Percentiles rank a stretch among this genome's conserved stretches.
phyloP scores from a whole-genome alignment of 371 early-diverging fungal species.

The Zychaea mexicana region DNA sequence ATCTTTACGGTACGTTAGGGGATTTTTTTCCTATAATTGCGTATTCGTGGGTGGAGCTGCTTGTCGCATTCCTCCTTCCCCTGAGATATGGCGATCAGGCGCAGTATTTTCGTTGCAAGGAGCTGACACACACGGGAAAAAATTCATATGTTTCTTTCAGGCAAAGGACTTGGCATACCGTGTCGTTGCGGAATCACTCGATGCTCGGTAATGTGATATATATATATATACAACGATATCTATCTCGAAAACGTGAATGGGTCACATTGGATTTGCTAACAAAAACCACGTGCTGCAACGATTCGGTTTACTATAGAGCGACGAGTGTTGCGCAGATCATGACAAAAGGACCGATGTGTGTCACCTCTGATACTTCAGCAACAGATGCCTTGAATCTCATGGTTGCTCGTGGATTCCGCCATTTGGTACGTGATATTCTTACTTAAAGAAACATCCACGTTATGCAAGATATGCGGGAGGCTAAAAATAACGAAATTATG shows the following conservation, averaged over 20 bases:
- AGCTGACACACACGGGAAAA: too few relatives aligned
- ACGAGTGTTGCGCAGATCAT: conserved; percentile 88
- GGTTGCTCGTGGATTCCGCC: conserved; percentile 93
- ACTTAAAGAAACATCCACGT: background rate
- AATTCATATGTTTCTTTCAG: conserved; percentile 11
- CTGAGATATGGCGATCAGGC: too few relatives aligned
- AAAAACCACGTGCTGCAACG: background rate
- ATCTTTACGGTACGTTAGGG: conserved; percentile 78
- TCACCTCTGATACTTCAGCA: conserved; percentile 79
- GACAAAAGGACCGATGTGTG: conserved; percentile 90
- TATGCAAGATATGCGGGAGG: background rate
- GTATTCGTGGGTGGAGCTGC: background rate
- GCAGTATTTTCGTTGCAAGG: too few relatives aligned
- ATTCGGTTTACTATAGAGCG: conserved; percentile 31
- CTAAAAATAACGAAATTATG: background rate
- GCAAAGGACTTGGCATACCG: conserved; percentile 55
- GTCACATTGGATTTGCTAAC: background rate
- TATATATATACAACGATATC: background rate
- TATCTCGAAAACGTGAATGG: background rate
- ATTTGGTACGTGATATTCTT: conserved; percentile 61
- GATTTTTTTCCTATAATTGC: background rate
- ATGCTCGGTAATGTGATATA: conserved; percentile 34
- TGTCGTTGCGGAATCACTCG: conserved; percentile 49
- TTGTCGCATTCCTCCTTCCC: background rate
- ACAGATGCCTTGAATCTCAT: conserved; percentile 94